Base-by-base conservation (phyloP, 495 filamentous ascomycete genomes). In the Rusavskia elegans region DNA sequence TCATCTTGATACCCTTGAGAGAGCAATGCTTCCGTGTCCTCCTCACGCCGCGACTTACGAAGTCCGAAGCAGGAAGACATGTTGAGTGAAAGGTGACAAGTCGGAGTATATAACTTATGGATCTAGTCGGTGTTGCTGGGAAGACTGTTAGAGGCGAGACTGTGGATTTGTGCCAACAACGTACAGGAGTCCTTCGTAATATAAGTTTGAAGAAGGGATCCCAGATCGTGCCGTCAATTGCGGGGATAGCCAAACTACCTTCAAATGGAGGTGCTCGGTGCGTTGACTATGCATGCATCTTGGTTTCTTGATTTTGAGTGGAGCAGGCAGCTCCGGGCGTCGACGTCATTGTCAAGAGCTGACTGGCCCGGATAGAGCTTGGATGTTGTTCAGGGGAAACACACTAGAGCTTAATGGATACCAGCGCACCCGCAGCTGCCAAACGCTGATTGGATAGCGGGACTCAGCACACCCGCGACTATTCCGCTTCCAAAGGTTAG, bases 1-100 rank as follows among this genome's bases (percentile, higher is more conserved):
- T 89, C 85, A 64, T 92, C 83, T 55, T 82, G 74, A 68, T 95
- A 94, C n/a, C n/a, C n/a, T 56, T 80, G 82, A 58, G 89, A 82
- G 30, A 95, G 79, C 29, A 95, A 74, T 40, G 88, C 87, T 56
- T 89, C 77, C 19, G 74, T 80, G 56, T 87, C 83, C 55, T 68
- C 68, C 19, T 42, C 50, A 46, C 44, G 44, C 38, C 61, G 60
- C n/a, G 63, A 61, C 60, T 68, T 71, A 63, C 72, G 72, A 60
- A 61, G 59, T 29, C 73, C 71, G 53, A 71, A 74, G 61, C 73
- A 77, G 42, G 70, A 75, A 25, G 71, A 72, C 74, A 83, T 76
- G 49, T 54, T 67, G 60, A 35, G 5, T 1, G 32, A 35, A 7
- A 35, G 13, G 32, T 14, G 10, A 5, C 7, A 13, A 3, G 2